Evolutionary conservation across 768 basidiomycete genomes (phyloP).

Genomic region (Pleurotus citrinopileatus): DNA sequence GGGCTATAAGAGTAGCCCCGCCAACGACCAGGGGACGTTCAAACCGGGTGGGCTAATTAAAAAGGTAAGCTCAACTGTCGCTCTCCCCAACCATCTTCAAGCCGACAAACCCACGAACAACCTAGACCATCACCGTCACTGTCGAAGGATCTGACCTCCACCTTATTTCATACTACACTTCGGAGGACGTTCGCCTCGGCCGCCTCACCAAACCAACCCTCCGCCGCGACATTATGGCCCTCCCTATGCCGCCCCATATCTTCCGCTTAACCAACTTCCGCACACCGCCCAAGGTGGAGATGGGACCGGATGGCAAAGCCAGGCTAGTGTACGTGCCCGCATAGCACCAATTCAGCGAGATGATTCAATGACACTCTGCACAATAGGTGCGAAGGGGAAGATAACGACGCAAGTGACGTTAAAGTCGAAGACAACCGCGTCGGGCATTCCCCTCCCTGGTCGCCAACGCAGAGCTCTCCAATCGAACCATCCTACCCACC

Average conservation of each 20-base stretch:
- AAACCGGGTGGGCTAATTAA: conserved; percentile 77
- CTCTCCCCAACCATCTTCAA: background rate
- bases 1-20: conserved; percentile 28
- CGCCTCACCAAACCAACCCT: conserved; percentile 66
- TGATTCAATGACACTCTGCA: too few relatives aligned
- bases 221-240: conserved; percentile 66
- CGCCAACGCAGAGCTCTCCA: conserved; percentile 15
- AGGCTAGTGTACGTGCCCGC: conserved; percentile 60
- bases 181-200: conserved; percentile 72
- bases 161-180: conserved; percentile 80
- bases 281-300: conserved; percentile 77
- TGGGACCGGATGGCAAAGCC: conserved; percentile 65
- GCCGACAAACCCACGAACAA: conserved; percentile 5
- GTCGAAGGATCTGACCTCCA: conserved; percentile 80
- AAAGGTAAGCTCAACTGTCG: conserved; percentile 48
- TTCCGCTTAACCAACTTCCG: conserved; percentile 81
- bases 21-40: conserved; percentile 56
- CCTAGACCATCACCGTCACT: conserved; percentile 81
- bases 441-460: conserved; percentile 36
- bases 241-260: conserved; percentile 74
- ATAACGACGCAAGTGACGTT: conserved; percentile 41
- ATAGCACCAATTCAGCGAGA: conserved; percentile 2
- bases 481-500: background rate
- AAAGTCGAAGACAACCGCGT: conserved; percentile 46
- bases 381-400: conserved; percentile 41